Evolutionary conservation across 805 yeast species (phyloP).

Genomic region (Suhomyces sp.): DNA sequence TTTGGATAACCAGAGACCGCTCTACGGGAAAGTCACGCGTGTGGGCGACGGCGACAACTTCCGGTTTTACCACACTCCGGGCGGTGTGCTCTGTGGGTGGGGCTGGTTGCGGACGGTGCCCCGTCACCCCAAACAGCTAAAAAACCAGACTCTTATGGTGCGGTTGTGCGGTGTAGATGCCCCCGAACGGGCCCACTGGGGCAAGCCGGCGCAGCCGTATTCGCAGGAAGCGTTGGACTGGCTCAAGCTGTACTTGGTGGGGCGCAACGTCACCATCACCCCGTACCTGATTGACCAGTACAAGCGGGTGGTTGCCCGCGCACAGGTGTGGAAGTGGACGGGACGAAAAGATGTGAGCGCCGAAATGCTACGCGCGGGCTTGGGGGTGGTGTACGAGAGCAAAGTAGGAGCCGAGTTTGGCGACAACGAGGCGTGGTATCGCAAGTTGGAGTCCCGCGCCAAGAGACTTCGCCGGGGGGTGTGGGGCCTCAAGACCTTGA

Average conservation of each 20-base stretch:
- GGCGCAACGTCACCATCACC: slow-evolving; percentile 66
- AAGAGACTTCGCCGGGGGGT: slow-evolving; percentile 57
- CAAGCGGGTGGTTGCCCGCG: slow-evolving; percentile 81
- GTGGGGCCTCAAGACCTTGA: slow-evolving; percentile 56
- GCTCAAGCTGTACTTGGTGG: slow-evolving; percentile 64
- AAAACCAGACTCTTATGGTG: slow-evolving; percentile 71
- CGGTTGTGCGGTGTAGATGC: slow-evolving; percentile 94
- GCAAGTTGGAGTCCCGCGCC: slow-evolving; percentile 59
- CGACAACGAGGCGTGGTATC: slow-evolving; percentile 60
- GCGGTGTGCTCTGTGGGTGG: slow-evolving; percentile 88
- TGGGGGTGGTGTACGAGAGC: slow-evolving; percentile 87
- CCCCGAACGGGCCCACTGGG: slow-evolving; percentile 93
- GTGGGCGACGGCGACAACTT: slow-evolving; percentile 98
- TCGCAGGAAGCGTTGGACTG: slow-evolving; percentile 81
- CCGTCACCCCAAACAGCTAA: slow-evolving; percentile 40
- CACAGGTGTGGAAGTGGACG: slow-evolving; percentile 51
- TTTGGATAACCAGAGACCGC: slow-evolving; percentile 23
- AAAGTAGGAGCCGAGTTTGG: slow-evolving; percentile 82
- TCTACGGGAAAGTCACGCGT: slow-evolving; percentile 72
- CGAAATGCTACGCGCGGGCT: slow-evolving; percentile 80
- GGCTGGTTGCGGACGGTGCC: slow-evolving; percentile 82
- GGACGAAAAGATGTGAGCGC: slow-evolving; percentile 79
- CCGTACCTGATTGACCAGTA: slow-evolving; percentile 87
- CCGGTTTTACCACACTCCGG: slow-evolving; percentile 89
- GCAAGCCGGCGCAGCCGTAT: slow-evolving; percentile 86